Conservation (phyloP, 257 asterid species). For the Anisodus acutangulus region DNA sequence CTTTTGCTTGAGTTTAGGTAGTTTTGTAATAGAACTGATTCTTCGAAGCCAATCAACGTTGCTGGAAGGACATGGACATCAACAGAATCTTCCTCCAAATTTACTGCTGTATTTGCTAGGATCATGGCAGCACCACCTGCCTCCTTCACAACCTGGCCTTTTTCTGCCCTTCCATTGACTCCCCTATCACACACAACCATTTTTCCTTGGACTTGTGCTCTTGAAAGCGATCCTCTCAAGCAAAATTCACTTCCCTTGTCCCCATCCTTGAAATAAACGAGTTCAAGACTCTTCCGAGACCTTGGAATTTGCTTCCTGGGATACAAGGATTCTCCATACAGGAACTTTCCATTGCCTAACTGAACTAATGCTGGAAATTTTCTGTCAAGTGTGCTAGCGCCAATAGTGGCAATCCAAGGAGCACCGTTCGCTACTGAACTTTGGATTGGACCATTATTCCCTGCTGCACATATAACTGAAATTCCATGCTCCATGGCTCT, state of each 20-base stretch:
- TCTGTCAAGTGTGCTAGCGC: constrained; percentile 87
- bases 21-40: constrained; percentile 53
- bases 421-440: constrained; percentile 88
- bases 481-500: constrained; percentile 91
- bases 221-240: constrained; percentile 72
- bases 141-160: constrained; percentile 81
- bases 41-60: constrained; percentile 70
- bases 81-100: constrained; percentile 83
- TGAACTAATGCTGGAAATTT: constrained; percentile 75
- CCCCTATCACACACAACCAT: constrained; percentile 90
- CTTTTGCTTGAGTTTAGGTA: constrained; percentile 60
- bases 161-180: constrained; percentile 83
- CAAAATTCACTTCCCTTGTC: constrained; percentile 69
- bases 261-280: constrained; percentile 66
- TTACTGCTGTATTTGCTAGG: constrained; percentile 68
- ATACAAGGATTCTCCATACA: constrained; percentile 86
- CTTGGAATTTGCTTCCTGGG: constrained; percentile 54
- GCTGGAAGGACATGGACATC: constrained; percentile 88
- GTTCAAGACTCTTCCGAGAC: constrained; percentile 59
- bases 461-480: constrained; percentile 85
- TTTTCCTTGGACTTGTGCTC: constrained; percentile 60
- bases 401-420: constrained; percentile 88
- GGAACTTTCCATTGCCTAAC: constrained; percentile 60
- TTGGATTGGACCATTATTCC: constrained; percentile 78
- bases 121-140: constrained; percentile 88